Percentiles rank a stretch among this genome's conserved stretches.
Conservation (phyloP, 805 yeast genomes). For the Sugiyamaella floridensis region DNA sequence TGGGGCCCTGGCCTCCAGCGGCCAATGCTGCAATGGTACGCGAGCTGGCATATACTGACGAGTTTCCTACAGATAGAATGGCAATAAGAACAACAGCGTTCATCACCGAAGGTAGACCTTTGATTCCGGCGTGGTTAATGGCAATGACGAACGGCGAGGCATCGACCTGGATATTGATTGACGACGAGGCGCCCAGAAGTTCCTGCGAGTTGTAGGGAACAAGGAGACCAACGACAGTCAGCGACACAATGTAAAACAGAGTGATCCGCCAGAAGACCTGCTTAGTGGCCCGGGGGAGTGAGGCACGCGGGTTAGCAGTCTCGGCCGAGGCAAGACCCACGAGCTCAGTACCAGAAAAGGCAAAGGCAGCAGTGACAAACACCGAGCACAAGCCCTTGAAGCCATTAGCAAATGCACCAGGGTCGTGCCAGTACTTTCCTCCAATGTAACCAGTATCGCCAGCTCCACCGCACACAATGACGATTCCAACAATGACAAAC, state of each 20-base stretch:
- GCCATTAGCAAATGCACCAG: constrained; percentile 66
- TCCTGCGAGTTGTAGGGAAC: constrained; percentile 53
- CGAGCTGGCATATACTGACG: constrained; percentile 58
- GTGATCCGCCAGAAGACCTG: constrained; percentile 74
- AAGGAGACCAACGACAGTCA: constrained; percentile 51
- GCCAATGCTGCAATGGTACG: constrained; percentile 62
- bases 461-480: constrained; percentile 47
- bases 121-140: constrained; percentile 54
- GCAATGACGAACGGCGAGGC: constrained; percentile 72
- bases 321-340: constrained; percentile 69
- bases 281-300: constrained; percentile 64
- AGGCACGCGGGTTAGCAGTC: constrained; percentile 54
- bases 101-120: constrained; percentile 59
- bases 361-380: constrained; percentile 64
- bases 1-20: constrained; percentile 53
- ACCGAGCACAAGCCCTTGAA: constrained; percentile 64
- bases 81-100: constrained; percentile 61
- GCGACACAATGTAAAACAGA: constrained; percentile 54
- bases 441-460: constrained; percentile 51
- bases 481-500: constrained; percentile 54
- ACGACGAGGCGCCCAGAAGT: constrained; percentile 37
- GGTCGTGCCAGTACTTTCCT: constrained; percentile 50
- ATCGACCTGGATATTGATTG: constrained; percentile 43
- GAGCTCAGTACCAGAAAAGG: constrained; percentile 66
- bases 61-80: constrained; percentile 60